Evolutionary conservation across 2,329 filamentous ascomycete species (phyloP).

Genomic region (Ophiostoma novo-ulmi): DNA sequence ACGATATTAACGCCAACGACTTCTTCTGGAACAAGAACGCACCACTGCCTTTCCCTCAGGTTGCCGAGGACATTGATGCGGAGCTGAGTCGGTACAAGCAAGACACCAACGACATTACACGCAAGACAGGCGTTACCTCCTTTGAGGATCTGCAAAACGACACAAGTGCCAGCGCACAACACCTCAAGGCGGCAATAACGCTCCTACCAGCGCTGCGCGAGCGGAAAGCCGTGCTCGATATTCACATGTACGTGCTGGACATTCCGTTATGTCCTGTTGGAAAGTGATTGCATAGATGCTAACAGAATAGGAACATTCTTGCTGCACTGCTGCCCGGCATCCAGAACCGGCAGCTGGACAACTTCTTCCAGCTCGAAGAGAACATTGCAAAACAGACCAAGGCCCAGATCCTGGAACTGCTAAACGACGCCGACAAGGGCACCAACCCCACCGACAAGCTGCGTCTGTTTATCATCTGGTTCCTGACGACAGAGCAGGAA

Average conservation of each 20-base stretch:
- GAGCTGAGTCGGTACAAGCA: slow-evolving; percentile 94
- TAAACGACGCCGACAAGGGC: slow-evolving; percentile 77
- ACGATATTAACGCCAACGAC: slow-evolving; percentile 83
- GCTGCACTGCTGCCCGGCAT: slow-evolving; percentile 72
- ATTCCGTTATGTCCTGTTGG: too few relatives aligned
- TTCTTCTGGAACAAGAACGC: slow-evolving; percentile 98
- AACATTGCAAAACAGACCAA: slow-evolving; percentile 88
- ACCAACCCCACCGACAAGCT: slow-evolving; percentile 83
- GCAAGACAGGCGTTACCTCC: slow-evolving; percentile 86
- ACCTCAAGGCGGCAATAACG: slow-evolving; percentile 93
- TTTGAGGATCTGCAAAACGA: slow-evolving; percentile 91
- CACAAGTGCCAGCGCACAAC: slow-evolving; percentile 80
- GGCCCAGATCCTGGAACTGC: slow-evolving; percentile 77
- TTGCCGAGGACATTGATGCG: slow-evolving; percentile 86
- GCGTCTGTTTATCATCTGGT: slow-evolving; percentile 94
- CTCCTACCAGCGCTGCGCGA: slow-evolving; percentile 86
- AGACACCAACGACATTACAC: slow-evolving; percentile 88
- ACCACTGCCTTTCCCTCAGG: slow-evolving; percentile 83
- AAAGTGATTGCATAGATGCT: background rate
- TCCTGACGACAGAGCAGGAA: slow-evolving; percentile 86
- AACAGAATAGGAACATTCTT: slow-evolving; percentile 60
- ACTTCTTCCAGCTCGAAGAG: slow-evolving; percentile 93
- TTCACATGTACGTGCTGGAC: slow-evolving; percentile 66
- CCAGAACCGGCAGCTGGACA: slow-evolving; percentile 90
- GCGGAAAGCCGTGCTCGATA: slow-evolving; percentile 86